Conservation (phyloP, 768 basidiomycete genomes). For the Mrakia blollopis region DNA sequence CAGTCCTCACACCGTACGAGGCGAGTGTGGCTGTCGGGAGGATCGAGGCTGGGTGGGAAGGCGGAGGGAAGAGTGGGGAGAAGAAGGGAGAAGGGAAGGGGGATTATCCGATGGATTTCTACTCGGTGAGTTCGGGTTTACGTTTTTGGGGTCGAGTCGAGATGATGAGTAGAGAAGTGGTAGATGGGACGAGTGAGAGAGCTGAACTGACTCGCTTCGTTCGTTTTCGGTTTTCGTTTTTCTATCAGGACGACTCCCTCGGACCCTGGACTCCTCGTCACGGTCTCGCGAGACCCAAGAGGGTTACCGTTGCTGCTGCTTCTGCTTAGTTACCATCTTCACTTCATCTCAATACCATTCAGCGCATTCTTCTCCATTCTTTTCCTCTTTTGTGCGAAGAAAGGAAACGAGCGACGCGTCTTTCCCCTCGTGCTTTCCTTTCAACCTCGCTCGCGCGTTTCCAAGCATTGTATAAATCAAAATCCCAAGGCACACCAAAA, state of each 20-base stretch:
- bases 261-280: constrained; percentile 31
- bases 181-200: background rate
- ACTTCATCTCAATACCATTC: too few species aligned
- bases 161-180: background rate
- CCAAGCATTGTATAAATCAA: too few species aligned
- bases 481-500: too few species aligned
- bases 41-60: constrained; percentile 42
- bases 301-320: background rate
- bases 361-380: too few species aligned
- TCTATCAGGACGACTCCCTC: constrained; percentile 29
- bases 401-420: too few species aligned
- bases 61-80: constrained; percentile 32
- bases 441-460: too few species aligned
- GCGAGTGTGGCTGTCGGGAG: constrained; percentile 76
- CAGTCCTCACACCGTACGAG: constrained; percentile 89
- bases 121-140: constrained; percentile 50
- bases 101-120: constrained; percentile 95
- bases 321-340: too few species aligned
- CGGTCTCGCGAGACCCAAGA: constrained; percentile 25
- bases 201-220: background rate
- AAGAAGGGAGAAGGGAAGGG: constrained; percentile 37
- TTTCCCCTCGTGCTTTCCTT: too few species aligned
- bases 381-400: too few species aligned
- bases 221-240: background rate
- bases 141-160: background rate